Conservation (phyloP, 164 flowering plant species). For the Vitis rupestris region DNA sequence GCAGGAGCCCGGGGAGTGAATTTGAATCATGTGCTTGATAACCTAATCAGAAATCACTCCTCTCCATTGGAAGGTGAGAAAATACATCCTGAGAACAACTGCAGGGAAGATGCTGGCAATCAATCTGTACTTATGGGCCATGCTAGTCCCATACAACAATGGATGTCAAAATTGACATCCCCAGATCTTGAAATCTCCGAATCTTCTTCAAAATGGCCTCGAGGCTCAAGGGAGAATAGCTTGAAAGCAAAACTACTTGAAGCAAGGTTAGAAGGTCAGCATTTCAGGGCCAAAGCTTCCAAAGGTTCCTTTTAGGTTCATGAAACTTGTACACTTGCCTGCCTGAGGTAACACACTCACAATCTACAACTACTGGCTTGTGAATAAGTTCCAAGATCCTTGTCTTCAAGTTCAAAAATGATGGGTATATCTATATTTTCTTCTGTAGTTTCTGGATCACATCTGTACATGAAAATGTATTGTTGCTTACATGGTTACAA, state of each 20-base stretch:
- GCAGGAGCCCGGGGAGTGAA: conserved; percentile 27
- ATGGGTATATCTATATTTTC: neutral
- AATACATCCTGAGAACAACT: conserved; percentile 26
- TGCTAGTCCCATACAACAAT: conserved; percentile 55
- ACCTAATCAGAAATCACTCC: conserved; percentile 35
- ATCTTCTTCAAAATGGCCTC: conserved; percentile 33
- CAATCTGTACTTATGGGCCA: conserved; percentile 30
- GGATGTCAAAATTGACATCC: conserved; percentile 42
- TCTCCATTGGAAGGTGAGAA: conserved; percentile 39
- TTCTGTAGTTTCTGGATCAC: neutral
- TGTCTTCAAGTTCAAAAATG: too few relatives aligned
- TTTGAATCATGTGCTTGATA: conserved; percentile 27
- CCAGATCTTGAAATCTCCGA: conserved; percentile 45
- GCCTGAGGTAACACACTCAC: neutral
- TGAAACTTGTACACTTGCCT: neutral
- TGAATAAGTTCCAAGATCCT: too few relatives aligned
- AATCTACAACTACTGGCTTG: too few relatives aligned
- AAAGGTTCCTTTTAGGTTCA: conserved; percentile 17
- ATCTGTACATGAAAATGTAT: neutral
- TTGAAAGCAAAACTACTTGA: conserved; percentile 77
- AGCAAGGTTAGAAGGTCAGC: conserved; percentile 68
- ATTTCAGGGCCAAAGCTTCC: conserved; percentile 36
- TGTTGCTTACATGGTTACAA: neutral
- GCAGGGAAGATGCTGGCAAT: conserved; percentile 33
- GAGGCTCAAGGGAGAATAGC: conserved; percentile 44